These are phyloP conservation scores for Rhodosorus marinus DNA, from an alignment of 23 red algal genomes.

Conservation along the genomic window DNA sequence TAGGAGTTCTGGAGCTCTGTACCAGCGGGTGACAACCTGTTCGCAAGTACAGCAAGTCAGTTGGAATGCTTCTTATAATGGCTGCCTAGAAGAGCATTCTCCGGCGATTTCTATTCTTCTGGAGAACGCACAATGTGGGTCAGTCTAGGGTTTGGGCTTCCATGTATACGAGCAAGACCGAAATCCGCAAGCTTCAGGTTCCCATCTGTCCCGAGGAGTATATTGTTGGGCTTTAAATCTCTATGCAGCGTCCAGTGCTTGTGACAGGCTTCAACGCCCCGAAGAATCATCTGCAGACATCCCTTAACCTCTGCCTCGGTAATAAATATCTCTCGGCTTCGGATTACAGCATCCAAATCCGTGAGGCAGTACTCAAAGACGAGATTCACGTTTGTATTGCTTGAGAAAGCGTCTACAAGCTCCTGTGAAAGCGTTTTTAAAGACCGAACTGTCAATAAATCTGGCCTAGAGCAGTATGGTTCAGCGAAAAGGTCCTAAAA, in stretches of 20 bases:
- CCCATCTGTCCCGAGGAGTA: conserved; percentile 73
- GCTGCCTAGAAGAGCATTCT: no score
- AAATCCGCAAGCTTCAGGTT: conserved; percentile 92
- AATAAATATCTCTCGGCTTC: conserved; percentile 51
- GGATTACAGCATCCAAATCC: conserved; percentile 78
- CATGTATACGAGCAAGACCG: conserved; percentile 63
- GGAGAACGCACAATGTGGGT: no score
- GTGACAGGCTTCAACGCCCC: conserved; percentile 52
- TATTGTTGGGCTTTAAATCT: conserved; percentile 92
- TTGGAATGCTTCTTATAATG: no score
- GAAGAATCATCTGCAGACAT: conserved; percentile 51
- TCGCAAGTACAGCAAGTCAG: no score
- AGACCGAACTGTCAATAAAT: background rate
- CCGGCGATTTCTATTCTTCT: no score
- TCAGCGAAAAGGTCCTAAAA: background rate
- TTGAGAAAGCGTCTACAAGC: conserved; percentile 47
- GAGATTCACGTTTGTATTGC: conserved; percentile 64
- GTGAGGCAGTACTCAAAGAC: conserved; percentile 89
- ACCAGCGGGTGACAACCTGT: conserved; percentile 98
- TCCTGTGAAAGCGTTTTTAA: no score
- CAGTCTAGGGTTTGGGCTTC: conserved; percentile 37
- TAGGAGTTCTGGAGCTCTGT: conserved; percentile 86
- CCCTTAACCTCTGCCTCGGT: conserved; percentile 60
- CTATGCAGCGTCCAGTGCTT: conserved; percentile 74
- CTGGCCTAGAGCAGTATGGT: background rate